Percentiles rank a stretch among this genome's conserved stretches.
These are phyloP conservation scores for Talaromyces sp. DNA, from an alignment of 2,329 filamentous ascomycete genomes.

Conservation along the genomic window DNA sequence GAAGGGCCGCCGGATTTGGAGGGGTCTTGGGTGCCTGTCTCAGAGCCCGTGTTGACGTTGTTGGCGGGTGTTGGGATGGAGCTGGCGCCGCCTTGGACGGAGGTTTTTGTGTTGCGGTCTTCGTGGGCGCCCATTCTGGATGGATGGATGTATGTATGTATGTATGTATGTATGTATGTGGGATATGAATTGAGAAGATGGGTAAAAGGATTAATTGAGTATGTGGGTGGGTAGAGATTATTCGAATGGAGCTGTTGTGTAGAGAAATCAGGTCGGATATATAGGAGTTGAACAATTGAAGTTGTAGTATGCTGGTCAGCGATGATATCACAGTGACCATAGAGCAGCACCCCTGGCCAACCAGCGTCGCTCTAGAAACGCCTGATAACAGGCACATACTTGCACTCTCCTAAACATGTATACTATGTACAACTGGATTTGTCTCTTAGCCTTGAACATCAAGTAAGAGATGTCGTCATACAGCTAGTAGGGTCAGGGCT, in stretches of 20 bases:
- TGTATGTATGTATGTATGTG: no score
- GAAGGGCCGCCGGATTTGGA: neutral
- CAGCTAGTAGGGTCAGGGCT: neutral
- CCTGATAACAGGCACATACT: neutral
- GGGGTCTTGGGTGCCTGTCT: neutral
- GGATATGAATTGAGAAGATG: no score
- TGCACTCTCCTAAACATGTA: neutral
- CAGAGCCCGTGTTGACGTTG: constrained; percentile 15
- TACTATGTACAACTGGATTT: neutral
- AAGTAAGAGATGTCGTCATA: neutral
- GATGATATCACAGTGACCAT: constrained; percentile 18
- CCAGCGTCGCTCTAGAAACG: neutral
- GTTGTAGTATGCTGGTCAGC: neutral
- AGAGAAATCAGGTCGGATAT: neutral
- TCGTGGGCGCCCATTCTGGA: constrained; percentile 14
- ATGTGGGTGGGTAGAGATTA: no score
- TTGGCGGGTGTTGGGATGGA: constrained; percentile 19
- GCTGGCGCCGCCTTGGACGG: constrained; percentile 19
- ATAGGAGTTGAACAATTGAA: neutral
- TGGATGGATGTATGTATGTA: no score
- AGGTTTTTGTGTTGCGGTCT: constrained; percentile 15
- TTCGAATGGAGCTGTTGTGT: no score
- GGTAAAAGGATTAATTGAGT: no score
- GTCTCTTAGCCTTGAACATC: neutral
- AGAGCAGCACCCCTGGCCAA: constrained; percentile 4